Conservation (phyloP, 2,329 filamentous ascomycete genomes). For the Nemania sp. region DNA sequence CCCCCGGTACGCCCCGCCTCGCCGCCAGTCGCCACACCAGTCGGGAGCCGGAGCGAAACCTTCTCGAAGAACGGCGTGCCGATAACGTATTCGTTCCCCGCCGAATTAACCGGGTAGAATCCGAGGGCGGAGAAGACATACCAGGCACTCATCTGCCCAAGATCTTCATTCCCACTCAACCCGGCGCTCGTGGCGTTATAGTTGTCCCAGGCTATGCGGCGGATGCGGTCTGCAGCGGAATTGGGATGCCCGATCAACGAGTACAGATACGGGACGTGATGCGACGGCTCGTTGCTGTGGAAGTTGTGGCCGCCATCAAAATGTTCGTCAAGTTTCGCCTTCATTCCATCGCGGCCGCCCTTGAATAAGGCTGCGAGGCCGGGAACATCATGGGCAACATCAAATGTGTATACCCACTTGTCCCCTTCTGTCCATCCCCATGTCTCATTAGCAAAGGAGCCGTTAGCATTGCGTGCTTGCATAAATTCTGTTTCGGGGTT, state of each 20-base stretch:
- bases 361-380: slow-evolving; percentile 49
- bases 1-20: slow-evolving; percentile 15
- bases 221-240: slow-evolving; percentile 45
- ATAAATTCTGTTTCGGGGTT: slow-evolving; percentile 51
- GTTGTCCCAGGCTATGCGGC: slow-evolving; percentile 45
- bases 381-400: slow-evolving; percentile 51
- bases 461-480: slow-evolving; percentile 52
- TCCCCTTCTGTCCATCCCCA: slow-evolving; percentile 56
- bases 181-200: slow-evolving; percentile 53
- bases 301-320: slow-evolving; percentile 52
- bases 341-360: slow-evolving; percentile 43
- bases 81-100: slow-evolving; percentile 50
- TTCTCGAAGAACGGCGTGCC: slow-evolving; percentile 53
- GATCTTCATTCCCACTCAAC: slow-evolving; percentile 52
- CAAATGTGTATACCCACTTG: slow-evolving; percentile 56
- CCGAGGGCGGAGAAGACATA: slow-evolving; percentile 53
- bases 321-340: slow-evolving; percentile 49
- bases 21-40: slow-evolving; percentile 36
- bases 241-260: slow-evolving; percentile 48
- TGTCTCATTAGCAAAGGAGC: slow-evolving; percentile 48
- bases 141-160: slow-evolving; percentile 57
- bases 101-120: slow-evolving; percentile 53
- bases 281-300: slow-evolving; percentile 53
- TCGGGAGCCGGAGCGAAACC: slow-evolving; percentile 45
- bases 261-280: slow-evolving; percentile 53